phyloP scores from a whole-genome alignment of 2,329 filamentous ascomycete genomes.

The Calonectria pauciramosa region DNA sequence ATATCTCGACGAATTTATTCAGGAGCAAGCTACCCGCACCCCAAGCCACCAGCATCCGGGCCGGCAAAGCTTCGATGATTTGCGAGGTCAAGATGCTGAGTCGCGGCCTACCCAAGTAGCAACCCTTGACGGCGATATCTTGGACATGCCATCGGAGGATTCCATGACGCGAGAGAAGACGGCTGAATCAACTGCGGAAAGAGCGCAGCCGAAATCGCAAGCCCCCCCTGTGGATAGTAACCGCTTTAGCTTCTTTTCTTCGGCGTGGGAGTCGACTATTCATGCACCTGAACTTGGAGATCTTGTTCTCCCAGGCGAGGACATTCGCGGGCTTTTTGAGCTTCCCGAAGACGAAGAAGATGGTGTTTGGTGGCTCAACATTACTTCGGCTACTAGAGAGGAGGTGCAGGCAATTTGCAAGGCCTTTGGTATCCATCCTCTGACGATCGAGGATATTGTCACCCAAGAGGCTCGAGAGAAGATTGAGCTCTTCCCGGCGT shows the following conservation, averaged over 20 bases:
- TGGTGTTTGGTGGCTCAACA: constrained; percentile 99
- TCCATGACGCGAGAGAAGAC: constrained; percentile 63
- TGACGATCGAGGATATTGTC: constrained; percentile 96
- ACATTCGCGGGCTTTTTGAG: constrained; percentile 87
- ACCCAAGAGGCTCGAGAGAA: constrained; percentile 98
- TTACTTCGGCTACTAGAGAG: constrained; percentile 89
- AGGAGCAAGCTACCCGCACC: constrained; percentile 64
- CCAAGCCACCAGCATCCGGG: constrained; percentile 65
- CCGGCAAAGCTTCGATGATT: constrained; percentile 49
- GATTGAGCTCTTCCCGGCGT: constrained; percentile 96
- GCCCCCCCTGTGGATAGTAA: constrained; percentile 71
- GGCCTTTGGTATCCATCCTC: constrained; percentile 93
- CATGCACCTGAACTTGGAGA: constrained; percentile 91
- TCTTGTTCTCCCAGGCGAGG: constrained; percentile 89
- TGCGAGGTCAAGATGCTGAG: constrained; percentile 46
- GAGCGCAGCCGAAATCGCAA: constrained; percentile 53
- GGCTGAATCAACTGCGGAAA: constrained; percentile 35
- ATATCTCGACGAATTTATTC: constrained; percentile 91
- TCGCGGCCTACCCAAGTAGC: constrained; percentile 54
- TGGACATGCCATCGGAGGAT: constrained; percentile 65
- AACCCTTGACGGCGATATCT: constrained; percentile 69
- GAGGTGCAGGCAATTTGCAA: constrained; percentile 91
- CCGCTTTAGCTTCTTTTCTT: constrained; percentile 97
- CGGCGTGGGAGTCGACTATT: constrained; percentile 92
- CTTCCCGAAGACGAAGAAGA: constrained; percentile 73